These are phyloP conservation scores for Aspergillus conjunctus DNA, from an alignment of 495 filamentous ascomycete genomes.

Conservation along the genomic window DNA sequence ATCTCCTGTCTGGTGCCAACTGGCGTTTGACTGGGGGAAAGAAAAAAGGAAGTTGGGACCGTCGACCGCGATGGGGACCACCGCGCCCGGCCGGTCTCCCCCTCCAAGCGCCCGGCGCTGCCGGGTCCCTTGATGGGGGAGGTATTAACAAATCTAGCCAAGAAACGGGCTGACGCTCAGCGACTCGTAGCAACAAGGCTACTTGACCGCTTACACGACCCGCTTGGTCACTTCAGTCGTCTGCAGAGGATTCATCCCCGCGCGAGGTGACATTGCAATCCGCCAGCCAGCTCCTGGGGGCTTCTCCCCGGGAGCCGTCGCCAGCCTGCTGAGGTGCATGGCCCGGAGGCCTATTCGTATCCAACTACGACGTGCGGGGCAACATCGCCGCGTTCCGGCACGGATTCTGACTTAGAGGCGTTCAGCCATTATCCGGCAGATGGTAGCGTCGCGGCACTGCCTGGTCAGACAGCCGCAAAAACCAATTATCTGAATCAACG, in stretches of 20 bases:
- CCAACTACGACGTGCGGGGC: constrained; percentile 8
- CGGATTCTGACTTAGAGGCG: constrained; percentile 9
- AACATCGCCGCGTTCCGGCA: constrained; percentile 8
- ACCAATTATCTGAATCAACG: constrained; percentile 17
- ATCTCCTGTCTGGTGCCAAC: too few relatives aligned
- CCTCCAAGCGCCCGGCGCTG: constrained; percentile 17
- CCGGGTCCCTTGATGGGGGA: constrained; percentile 5
- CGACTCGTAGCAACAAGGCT: constrained; percentile 66
- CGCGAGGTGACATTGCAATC: constrained; percentile 63
- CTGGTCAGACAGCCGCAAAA: constrained; percentile 16
- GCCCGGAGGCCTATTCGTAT: constrained; percentile 7
- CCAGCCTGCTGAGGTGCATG: constrained; percentile 8
- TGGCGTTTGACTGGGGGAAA: too few relatives aligned
- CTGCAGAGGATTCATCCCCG: constrained; percentile 67
- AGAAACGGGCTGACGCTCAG: constrained; percentile 61
- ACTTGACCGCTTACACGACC: constrained; percentile 65
- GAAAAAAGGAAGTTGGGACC: too few relatives aligned
- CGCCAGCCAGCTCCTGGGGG: constrained; percentile 38
- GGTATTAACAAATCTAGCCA: constrained; percentile 44
- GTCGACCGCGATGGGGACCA: not conserved
- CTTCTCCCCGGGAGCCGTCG: constrained; percentile 9
- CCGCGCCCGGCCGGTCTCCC: not conserved
- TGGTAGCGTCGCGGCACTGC: constrained; percentile 16
- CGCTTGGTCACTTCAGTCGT: constrained; percentile 60
- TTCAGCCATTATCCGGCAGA: constrained; percentile 16